These are phyloP conservation scores for Kalanchoe fedtschenkoi DNA, from an alignment of 164 flowering plant species.

Conservation along the genomic window DNA sequence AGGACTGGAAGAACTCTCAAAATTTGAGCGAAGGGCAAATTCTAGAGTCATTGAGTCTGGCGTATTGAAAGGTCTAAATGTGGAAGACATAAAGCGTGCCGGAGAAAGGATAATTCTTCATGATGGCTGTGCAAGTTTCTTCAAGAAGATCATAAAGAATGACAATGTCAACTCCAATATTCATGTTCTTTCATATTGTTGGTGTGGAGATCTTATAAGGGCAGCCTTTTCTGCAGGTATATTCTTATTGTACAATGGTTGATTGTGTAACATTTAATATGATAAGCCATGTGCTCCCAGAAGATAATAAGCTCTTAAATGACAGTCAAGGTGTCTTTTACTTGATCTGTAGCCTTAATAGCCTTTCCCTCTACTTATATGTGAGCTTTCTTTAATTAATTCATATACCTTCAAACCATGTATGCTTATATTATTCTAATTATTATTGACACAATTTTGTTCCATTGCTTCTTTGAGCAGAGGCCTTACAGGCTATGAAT, in stretches of 20 bases:
- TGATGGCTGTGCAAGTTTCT: slow-evolving; percentile 64
- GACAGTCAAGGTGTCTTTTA: background rate
- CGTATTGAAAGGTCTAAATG: slow-evolving; percentile 66
- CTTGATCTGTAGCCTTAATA: background rate
- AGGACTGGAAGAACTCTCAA: slow-evolving; percentile 62
- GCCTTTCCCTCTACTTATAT: background rate
- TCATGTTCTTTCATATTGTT: slow-evolving; percentile 78
- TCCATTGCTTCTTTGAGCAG: slow-evolving; percentile 16
- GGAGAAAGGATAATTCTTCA: slow-evolving; percentile 64
- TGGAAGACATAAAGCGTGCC: slow-evolving; percentile 71
- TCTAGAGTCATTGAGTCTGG: slow-evolving; percentile 64
- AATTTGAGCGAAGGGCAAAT: slow-evolving; percentile 76
- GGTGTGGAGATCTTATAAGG: slow-evolving; percentile 89
- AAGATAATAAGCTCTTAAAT: background rate
- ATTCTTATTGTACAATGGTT: background rate
- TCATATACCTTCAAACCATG: background rate
- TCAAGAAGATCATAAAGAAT: slow-evolving; percentile 37
- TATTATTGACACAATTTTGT: background rate
- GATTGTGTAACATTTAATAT: background rate
- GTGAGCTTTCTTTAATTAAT: background rate
- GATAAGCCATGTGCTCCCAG: background rate
- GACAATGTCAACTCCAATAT: slow-evolving; percentile 42
- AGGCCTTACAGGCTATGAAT: slow-evolving; percentile 23
- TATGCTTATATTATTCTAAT: background rate
- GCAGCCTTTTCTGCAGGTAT: slow-evolving; percentile 83